Percentiles rank a stretch among this genome's conserved stretches.
These are phyloP conservation scores for Metschnikowia amazonensis DNA, from an alignment of 805 yeast species.

Conservation along the genomic window DNA sequence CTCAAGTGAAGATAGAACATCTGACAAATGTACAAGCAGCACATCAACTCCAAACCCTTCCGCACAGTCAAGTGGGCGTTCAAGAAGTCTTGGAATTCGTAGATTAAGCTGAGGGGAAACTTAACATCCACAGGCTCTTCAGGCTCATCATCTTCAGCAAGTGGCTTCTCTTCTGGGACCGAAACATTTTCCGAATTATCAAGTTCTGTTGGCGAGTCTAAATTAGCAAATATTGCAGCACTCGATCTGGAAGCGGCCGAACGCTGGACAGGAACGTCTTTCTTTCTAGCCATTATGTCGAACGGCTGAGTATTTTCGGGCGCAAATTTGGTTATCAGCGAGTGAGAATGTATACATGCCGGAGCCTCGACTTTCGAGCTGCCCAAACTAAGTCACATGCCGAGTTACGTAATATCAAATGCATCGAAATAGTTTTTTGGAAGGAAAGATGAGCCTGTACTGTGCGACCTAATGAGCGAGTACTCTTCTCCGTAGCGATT, in stretches of 20 bases:
- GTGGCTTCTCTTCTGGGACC: neutral
- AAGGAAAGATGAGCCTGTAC: no score
- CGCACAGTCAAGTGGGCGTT: constrained; percentile 30
- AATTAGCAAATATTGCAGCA: constrained; percentile 15
- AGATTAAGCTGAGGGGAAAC: constrained; percentile 21
- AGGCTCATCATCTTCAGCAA: constrained; percentile 1
- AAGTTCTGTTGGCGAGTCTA: constrained; percentile 4
- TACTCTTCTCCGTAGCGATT: no score
- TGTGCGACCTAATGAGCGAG: no score
- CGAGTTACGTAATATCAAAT: neutral
- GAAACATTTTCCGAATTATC: neutral
- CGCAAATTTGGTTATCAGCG: constrained; percentile 3
- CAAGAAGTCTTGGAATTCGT: constrained; percentile 35
- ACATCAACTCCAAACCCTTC: constrained; percentile 32
- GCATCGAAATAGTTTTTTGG: no score
- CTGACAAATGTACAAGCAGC: constrained; percentile 28
- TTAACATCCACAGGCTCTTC: constrained; percentile 8
- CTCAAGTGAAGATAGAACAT: constrained; percentile 26
- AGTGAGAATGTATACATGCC: neutral
- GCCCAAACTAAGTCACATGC: no score
- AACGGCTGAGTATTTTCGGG: constrained; percentile 1
- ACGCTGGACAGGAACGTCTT: constrained; percentile 5
- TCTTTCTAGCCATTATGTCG: constrained; percentile 18
- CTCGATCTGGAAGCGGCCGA: constrained; percentile 16
- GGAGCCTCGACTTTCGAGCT: neutral